These are phyloP conservation scores for Neopestalotiopsis rosae DNA, from an alignment of 2,329 filamentous ascomycete genomes.

Conservation along the genomic window DNA sequence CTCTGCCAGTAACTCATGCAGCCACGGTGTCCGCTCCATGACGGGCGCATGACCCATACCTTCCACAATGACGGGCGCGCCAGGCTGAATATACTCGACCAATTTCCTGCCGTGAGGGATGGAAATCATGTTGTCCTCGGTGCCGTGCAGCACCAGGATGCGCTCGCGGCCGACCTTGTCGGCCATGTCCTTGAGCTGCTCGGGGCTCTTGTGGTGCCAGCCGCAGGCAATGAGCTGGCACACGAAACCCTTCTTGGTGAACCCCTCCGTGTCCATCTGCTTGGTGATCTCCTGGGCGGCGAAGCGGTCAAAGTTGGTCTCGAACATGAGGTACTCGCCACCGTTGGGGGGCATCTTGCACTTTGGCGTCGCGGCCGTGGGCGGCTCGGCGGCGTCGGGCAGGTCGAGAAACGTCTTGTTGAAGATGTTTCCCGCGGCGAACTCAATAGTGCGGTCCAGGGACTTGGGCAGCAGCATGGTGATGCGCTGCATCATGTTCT, in stretches of 20 bases:
- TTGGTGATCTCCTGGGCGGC: conserved; percentile 81
- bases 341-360: conserved; percentile 36
- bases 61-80: conserved; percentile 66
- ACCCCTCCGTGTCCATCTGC: conserved; percentile 63
- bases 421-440: conserved; percentile 72
- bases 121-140: conserved; percentile 77
- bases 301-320: conserved; percentile 81
- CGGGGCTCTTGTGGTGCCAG: conserved; percentile 76
- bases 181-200: conserved; percentile 69
- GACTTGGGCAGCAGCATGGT: conserved; percentile 72
- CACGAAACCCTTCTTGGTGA: conserved; percentile 72
- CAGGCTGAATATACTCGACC: conserved; percentile 68
- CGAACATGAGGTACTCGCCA: conserved; percentile 59
- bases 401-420: conserved; percentile 63
- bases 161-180: conserved; percentile 73
- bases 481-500: conserved; percentile 66
- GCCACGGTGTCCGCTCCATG: conserved; percentile 73
- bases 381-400: conserved; percentile 64
- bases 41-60: conserved; percentile 78
- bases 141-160: conserved; percentile 81
- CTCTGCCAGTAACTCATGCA: conserved; percentile 64
- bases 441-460: conserved; percentile 68
- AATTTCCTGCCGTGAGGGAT: conserved; percentile 73
- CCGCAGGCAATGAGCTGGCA: conserved; percentile 79
- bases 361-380: conserved; percentile 46